Conservation (phyloP, 352 stramenopile genomes). For the Pythium phragmiticola region DNA sequence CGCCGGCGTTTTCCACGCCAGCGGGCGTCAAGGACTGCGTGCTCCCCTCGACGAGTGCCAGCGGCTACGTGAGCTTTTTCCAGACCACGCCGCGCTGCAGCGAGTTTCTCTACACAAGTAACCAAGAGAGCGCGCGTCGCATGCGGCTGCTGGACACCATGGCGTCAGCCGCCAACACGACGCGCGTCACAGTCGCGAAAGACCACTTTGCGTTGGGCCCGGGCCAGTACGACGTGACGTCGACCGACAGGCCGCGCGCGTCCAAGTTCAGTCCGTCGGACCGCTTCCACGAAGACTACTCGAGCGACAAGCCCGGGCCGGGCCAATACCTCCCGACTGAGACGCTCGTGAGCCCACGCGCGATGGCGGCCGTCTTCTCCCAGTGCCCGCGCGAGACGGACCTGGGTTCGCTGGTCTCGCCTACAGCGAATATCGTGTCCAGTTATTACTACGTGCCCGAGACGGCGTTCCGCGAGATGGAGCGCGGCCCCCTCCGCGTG, state of each 20-base stretch:
- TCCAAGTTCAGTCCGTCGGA: slow-evolving; percentile 65
- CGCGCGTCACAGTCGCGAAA: slow-evolving; percentile 28
- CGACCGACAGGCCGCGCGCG: slow-evolving; percentile 26
- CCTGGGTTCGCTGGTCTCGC: slow-evolving; percentile 30
- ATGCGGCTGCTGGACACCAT: slow-evolving; percentile 26
- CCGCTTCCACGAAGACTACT: slow-evolving; percentile 50
- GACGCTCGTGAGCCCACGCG: slow-evolving; percentile 29
- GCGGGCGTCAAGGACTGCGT: slow-evolving; percentile 33
- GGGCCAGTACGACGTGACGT: slow-evolving; percentile 49
- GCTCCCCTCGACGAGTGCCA: slow-evolving; percentile 19
- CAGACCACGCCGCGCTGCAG: slow-evolving; percentile 33
- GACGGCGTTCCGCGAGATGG: slow-evolving; percentile 34
- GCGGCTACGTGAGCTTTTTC: slow-evolving; percentile 51
- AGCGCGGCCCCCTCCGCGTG: slow-evolving; percentile 16
- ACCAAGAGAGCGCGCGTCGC: slow-evolving; percentile 17
- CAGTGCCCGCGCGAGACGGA: slow-evolving; percentile 46
- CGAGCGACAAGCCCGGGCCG: slow-evolving; percentile 37
- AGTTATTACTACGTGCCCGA: slow-evolving; percentile 59
- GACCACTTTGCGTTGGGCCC: slow-evolving; percentile 54
- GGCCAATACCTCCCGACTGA: slow-evolving; percentile 54
- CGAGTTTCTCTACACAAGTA: slow-evolving; percentile 36
- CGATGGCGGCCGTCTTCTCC: slow-evolving; percentile 46
- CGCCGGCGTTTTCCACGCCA: slow-evolving; percentile 14
- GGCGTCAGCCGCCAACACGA: slow-evolving; percentile 9
- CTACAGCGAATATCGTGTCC: slow-evolving; percentile 48